Base-by-base conservation (phyloP, 225 moss, liverwort and hornwort genomes). In the Climacium dendroides region DNA sequence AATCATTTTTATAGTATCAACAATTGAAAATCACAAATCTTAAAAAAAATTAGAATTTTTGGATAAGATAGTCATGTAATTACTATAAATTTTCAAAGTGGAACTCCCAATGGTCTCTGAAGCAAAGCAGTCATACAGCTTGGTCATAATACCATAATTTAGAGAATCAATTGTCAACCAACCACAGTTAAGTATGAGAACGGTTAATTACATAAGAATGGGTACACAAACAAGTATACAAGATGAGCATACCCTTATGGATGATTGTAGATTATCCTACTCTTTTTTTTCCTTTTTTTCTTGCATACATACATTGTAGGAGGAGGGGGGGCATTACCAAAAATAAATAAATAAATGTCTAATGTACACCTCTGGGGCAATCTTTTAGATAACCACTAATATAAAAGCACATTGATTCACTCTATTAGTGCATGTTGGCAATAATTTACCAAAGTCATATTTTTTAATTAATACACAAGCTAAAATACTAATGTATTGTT, bases 121-220 rank as follows among this genome's bases (percentile, higher is more conserved):
- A 45, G 45, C 8, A 8, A 45, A 71, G 28, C 0, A 0, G 0
- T 28, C 6, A 10, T 11, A 29, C 18, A 73, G 11, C 7, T 73
- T 47, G 7, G 7, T 29, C 11, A 73, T 29, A 19, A 7, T 45
- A 72, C 0, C 18, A 6, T n/a, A 72, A 72, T 45, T 0, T 10
- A 29, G 0, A 47, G 29, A 29, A 47, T 47, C 2, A 11, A 3
- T 0, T 10, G 2, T 28, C 10, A 71, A 71, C 16, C 3, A 43
- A 43, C 26, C 0, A 3, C 1, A 14, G 0, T 26, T 43, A 26
- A 71, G 9, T 9, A 43, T 43, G 43, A 14, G 3, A 26, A 26
- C 0, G 0, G 0, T 43, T 26, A 43, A 15, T 43, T 71, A 43
- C 26, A 14, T 0, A 54, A 2, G 18, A 54, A 54, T 58, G 58